These are phyloP conservation scores for Sporothrix pallida DNA, from an alignment of 2,329 filamentous ascomycete species.

Conservation along the genomic window DNA sequence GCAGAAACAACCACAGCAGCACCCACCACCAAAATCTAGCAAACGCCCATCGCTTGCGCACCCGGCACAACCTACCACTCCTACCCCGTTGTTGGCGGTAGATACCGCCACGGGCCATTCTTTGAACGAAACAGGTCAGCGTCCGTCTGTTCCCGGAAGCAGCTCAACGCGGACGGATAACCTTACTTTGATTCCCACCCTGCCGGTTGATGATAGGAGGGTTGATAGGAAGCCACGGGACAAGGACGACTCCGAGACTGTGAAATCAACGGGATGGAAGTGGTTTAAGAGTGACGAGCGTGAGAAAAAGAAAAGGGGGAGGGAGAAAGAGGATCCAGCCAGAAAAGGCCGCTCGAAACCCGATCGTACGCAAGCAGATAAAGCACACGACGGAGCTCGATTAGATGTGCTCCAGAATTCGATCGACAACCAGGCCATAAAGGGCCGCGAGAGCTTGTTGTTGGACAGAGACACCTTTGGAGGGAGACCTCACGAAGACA, in stretches of 20 bases:
- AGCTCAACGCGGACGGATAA: conserved; percentile 72
- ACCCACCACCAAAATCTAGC: conserved; percentile 44
- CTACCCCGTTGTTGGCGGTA: background rate
- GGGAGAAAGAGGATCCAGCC: conserved; percentile 62
- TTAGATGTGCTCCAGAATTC: conserved; percentile 87
- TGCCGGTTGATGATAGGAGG: conserved; percentile 72
- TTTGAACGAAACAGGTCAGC: conserved; percentile 68
- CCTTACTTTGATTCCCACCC: conserved; percentile 79
- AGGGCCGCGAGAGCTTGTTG: conserved; percentile 81
- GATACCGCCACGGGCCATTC: conserved; percentile 48
- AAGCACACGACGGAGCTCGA: conserved; percentile 76
- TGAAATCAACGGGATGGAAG: conserved; percentile 81
- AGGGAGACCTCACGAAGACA: conserved; percentile 75
- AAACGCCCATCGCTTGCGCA: conserved; percentile 40
- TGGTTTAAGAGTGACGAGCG: conserved; percentile 83
- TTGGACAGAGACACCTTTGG: conserved; percentile 78
- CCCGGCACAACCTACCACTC: conserved; percentile 35
- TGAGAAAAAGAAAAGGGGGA: conserved; percentile 70
- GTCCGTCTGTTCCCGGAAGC: conserved; percentile 70
- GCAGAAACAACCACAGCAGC: conserved; percentile 38
- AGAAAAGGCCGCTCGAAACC: conserved; percentile 69
- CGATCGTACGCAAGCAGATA: conserved; percentile 52
- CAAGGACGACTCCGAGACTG: conserved; percentile 65
- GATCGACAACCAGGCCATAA: conserved; percentile 70
- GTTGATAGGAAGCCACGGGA: conserved; percentile 77